A percentile compares a stretch with the other conserved stretches of the same genome.
Conservation (phyloP, 768 basidiomycete species). For the Leccinellum albellum region DNA sequence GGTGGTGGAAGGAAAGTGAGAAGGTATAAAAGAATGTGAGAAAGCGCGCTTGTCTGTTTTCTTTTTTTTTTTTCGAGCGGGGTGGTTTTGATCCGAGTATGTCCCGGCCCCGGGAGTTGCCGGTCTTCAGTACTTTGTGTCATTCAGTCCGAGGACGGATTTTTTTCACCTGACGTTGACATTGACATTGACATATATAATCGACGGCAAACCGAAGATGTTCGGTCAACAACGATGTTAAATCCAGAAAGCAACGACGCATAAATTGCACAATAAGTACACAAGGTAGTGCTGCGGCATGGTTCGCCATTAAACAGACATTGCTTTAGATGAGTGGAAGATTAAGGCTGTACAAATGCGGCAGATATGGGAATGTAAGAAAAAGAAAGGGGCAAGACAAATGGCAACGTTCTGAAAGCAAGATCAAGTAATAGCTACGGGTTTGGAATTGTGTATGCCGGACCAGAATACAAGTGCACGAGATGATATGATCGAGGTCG, state of each 20-base stretch:
- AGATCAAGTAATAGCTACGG: conserved; percentile 35
- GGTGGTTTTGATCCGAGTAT: neutral
- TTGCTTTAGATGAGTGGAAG: conserved; percentile 38
- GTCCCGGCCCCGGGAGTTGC: neutral
- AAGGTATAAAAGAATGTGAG: neutral
- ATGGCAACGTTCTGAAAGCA: conserved; percentile 35
- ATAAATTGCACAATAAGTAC: conserved; percentile 41
- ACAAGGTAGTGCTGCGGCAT: conserved; percentile 36
- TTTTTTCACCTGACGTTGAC: neutral
- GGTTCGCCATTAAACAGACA: conserved; percentile 38
- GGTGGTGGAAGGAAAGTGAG: conserved; percentile 3
- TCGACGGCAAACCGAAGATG: no score
- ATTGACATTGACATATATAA: neutral
- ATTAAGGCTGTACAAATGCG: conserved; percentile 42
- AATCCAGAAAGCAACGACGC: conserved; percentile 27
- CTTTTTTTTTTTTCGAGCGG: neutral
- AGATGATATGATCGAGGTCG: conserved; percentile 47
- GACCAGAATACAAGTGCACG: conserved; percentile 68
- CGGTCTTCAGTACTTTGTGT: neutral
- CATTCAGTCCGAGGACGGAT: neutral
- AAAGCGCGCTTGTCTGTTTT: neutral
- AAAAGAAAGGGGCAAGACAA: conserved; percentile 23
- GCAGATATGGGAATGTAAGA: conserved; percentile 37
- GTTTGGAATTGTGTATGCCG: conserved; percentile 47
- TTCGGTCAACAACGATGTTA: no score